Percentiles rank a stretch among this genome's conserved stretches.
Conservation (phyloP, 1,284 basidiomycete species). For the Ustilago curta region DNA sequence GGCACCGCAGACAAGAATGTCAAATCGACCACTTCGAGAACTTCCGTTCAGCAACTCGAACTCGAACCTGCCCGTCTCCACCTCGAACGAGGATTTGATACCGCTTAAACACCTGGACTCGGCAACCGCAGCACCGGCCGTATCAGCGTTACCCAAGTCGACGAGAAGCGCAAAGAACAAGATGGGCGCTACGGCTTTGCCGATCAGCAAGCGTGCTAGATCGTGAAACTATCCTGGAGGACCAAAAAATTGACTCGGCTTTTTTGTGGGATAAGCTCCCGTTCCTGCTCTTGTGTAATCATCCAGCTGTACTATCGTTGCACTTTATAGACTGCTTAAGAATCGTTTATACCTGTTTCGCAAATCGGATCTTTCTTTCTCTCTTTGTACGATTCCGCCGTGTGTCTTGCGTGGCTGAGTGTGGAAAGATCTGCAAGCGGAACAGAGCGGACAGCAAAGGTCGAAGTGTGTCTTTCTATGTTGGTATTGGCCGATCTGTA, state of each 20-base stretch:
- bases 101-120: conserved; percentile 10
- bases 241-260: too few species aligned
- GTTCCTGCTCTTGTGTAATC: not conserved
- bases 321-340: conserved; percentile 6
- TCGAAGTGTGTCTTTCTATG: not conserved
- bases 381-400: not conserved
- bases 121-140: not conserved
- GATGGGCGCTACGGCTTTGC: conserved; percentile 28
- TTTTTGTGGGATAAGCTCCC: too few species aligned
- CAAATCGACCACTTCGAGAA: conserved; percentile 26
- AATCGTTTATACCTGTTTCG: not conserved
- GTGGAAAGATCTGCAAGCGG: not conserved
- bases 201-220: conserved; percentile 38
- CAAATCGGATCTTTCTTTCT: not conserved
- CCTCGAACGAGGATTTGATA: conserved; percentile 15
- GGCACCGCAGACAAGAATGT: not conserved
- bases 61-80: conserved; percentile 30
- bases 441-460: not conserved
- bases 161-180: conserved; percentile 40
- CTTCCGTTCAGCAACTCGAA: conserved; percentile 36
- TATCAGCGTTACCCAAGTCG: conserved; percentile 15
- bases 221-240: conserved; percentile 10
- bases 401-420: not conserved
- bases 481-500: not conserved
- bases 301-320: not conserved